Evolutionary conservation across 1,284 basidiomycete genomes (phyloP).

Genomic region (Tilletia indica): DNA sequence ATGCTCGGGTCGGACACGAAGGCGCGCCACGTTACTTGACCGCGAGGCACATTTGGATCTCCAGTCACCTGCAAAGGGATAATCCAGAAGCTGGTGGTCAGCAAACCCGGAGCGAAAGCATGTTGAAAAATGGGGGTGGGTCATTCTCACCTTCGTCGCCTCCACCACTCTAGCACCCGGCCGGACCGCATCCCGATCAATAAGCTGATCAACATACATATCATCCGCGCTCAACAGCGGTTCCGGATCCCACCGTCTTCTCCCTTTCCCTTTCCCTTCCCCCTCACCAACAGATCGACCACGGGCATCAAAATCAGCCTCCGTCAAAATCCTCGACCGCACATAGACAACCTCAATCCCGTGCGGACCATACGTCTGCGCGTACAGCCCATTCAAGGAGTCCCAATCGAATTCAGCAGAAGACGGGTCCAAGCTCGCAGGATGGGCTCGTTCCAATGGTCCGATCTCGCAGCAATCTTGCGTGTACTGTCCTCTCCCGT

Average conservation of each 20-base stretch:
- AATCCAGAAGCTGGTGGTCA: background rate
- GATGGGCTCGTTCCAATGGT: constrained; percentile 23
- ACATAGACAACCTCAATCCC: constrained; percentile 42
- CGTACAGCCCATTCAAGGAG: constrained; percentile 35
- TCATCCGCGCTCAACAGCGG: constrained; percentile 31
- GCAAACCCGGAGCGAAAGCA: too few species aligned
- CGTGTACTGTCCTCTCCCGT: background rate
- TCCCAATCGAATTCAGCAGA: constrained; percentile 33
- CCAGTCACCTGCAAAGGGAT: constrained; percentile 22
- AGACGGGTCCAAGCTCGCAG: constrained; percentile 30
- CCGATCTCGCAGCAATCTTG: background rate
- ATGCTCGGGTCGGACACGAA: constrained; percentile 37
- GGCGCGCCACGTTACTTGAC: constrained; percentile 37
- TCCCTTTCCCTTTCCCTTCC: background rate
- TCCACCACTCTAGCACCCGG: constrained; percentile 35
- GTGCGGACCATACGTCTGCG: constrained; percentile 42
- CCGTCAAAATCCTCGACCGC: constrained; percentile 34
- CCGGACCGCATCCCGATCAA: constrained; percentile 27
- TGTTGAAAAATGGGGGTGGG: too few species aligned
- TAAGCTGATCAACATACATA: constrained; percentile 36
- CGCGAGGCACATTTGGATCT: constrained; percentile 41
- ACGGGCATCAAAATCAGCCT: constrained; percentile 35
- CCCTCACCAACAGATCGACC: background rate
- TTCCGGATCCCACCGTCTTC: constrained; percentile 33
- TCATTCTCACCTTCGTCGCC: constrained; percentile 35